A percentile compares a stretch with the other conserved stretches of the same genome.
Evolutionary conservation across 768 basidiomycete genomes (phyloP).

Genomic region (Suillus paluster): DNA sequence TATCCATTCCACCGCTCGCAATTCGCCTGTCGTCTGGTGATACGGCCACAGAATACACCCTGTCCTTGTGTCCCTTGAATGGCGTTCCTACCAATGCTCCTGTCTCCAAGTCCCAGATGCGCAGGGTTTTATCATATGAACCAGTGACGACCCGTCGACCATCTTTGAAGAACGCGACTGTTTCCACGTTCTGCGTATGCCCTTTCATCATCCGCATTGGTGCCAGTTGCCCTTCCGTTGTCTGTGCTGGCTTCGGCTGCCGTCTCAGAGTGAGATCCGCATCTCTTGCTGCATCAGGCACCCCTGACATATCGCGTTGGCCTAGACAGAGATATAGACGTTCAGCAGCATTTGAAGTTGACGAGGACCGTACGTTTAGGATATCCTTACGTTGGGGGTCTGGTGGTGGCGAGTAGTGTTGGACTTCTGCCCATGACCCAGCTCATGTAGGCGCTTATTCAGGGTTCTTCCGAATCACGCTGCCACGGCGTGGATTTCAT

Average conservation of each 20-base stretch:
- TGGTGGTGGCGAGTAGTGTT: neutral
- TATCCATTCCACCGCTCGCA: conserved; percentile 35
- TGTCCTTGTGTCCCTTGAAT: conserved; percentile 7
- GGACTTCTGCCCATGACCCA: neutral
- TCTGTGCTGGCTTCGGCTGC: too few species aligned
- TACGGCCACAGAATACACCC: neutral
- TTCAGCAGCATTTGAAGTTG: neutral
- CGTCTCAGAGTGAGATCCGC: neutral
- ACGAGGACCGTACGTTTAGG: neutral
- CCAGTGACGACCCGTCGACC: conserved; percentile 27
- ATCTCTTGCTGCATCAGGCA: neutral
- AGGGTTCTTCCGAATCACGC: neutral
- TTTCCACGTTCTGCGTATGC: conserved; percentile 29
- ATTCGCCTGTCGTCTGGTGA: conserved; percentile 6
- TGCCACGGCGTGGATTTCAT: neutral
- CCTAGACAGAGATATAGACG: neutral
- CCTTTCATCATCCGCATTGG: conserved; percentile 5
- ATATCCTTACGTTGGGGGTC: neutral
- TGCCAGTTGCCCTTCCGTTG: too few species aligned
- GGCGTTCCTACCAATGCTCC: neutral
- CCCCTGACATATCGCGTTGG: neutral
- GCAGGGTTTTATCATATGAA: conserved; percentile 31
- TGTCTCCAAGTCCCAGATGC: conserved; percentile 8
- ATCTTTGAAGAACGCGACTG: conserved; percentile 34
- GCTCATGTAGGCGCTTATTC: neutral